Evolutionary conservation across 495 filamentous ascomycete genomes (phyloP).

Genomic region (Beverwykella pulmonaria): DNA sequence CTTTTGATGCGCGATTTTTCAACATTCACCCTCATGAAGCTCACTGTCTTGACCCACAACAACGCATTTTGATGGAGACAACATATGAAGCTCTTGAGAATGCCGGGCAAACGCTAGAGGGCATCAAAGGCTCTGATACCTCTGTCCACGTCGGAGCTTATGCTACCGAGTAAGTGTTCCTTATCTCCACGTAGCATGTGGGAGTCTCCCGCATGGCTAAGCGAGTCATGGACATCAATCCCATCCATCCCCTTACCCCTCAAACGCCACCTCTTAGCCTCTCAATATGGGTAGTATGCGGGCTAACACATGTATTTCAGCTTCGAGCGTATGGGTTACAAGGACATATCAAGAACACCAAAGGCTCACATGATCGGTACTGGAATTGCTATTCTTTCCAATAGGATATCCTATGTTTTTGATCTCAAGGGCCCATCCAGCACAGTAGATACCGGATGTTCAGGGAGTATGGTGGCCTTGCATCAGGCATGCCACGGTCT

Average conservation of each 20-base stretch:
- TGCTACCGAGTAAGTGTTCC: slow-evolving; percentile 18
- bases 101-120: slow-evolving; percentile 1
- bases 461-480: slow-evolving; percentile 6
- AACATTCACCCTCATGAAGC: background rate
- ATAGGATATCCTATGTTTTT: slow-evolving; percentile 26
- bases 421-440: slow-evolving; percentile 20
- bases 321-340: too few species aligned
- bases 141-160: slow-evolving; percentile 10
- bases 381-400: background rate
- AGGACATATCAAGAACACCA: background rate
- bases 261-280: too few species aligned
- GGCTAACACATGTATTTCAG: too few species aligned
- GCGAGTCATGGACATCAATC: too few species aligned
- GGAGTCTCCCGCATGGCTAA: too few species aligned
- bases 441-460: slow-evolving; percentile 29
- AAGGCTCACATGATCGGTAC: background rate
- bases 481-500: slow-evolving; percentile 12
- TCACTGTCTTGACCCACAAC: slow-evolving; percentile 3
- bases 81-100: slow-evolving; percentile 11
- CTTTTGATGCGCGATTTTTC: slow-evolving; percentile 25
- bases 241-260: too few species aligned
- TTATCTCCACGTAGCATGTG: too few species aligned
- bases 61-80: slow-evolving; percentile 6
- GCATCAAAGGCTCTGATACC: slow-evolving; percentile 1
- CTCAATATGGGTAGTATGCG: too few species aligned